phyloP scores from a whole-genome alignment of 2,329 filamentous ascomycete species.

The Phyllosticta citrichinensis region DNA sequence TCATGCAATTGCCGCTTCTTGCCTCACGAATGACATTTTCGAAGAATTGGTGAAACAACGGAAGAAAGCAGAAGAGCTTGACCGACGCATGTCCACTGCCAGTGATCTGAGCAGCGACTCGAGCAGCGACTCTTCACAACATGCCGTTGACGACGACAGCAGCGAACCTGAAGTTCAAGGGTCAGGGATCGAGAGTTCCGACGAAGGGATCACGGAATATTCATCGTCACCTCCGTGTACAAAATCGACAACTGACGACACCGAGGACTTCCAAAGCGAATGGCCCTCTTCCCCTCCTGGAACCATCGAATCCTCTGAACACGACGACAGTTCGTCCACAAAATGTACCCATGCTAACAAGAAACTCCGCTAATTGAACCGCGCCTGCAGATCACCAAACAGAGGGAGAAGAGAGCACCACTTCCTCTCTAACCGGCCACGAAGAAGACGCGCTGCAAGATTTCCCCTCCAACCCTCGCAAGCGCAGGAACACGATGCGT shows the following conservation, averaged over 20 bases:
- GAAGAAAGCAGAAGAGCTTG: too few relatives aligned
- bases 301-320: background rate
- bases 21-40: too few relatives aligned
- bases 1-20: too few relatives aligned
- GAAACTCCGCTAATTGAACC: background rate
- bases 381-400: background rate
- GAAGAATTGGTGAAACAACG: too few relatives aligned
- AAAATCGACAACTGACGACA: background rate
- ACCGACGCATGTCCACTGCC: too few relatives aligned
- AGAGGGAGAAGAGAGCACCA: background rate
- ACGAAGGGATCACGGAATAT: background rate
- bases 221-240: background rate
- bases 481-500: background rate
- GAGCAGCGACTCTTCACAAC: background rate
- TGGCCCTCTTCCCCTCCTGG: background rate
- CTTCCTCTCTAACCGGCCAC: background rate
- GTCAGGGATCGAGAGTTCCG: background rate
- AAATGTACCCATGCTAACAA: background rate
- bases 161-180: background rate
- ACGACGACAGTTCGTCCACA: background rate
- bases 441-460: background rate
- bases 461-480: background rate
- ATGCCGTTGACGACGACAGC: background rate
- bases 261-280: background rate
- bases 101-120: too few relatives aligned